Evolutionary conservation across 768 basidiomycete species (phyloP).

Genomic region (Suillus bovinus): DNA sequence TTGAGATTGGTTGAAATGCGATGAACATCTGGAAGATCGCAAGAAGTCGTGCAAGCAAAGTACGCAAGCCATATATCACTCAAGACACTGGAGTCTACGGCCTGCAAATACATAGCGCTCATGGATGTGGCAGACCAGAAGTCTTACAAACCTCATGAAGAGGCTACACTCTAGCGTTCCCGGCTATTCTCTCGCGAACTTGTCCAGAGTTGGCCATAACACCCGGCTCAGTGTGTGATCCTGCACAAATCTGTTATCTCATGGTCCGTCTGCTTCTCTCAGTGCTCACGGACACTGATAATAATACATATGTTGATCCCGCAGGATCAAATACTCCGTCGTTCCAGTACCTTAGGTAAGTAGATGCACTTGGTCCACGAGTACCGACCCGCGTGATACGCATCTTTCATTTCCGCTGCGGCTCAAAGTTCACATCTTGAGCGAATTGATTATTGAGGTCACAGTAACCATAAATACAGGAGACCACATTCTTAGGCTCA

Average conservation of each 20-base stretch:
- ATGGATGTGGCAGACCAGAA: no score
- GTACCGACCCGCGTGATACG: background rate
- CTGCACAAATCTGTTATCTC: background rate
- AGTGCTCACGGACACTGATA: background rate
- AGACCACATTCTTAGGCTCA: background rate
- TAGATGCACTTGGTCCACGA: background rate
- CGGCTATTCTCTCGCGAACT: background rate
- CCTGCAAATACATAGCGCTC: no score
- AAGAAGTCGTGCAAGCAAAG: no score
- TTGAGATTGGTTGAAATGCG: no score
- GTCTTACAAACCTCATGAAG: background rate
- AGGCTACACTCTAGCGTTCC: background rate
- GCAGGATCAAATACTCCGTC: background rate
- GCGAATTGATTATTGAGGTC: background rate
- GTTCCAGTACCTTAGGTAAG: background rate
- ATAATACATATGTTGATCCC: background rate
- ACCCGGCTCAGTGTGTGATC: background rate
- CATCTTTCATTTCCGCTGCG: background rate
- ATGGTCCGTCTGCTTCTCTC: background rate
- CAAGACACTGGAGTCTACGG: no score
- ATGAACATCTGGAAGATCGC: no score
- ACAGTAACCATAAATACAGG: background rate
- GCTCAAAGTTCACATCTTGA: background rate
- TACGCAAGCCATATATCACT: no score
- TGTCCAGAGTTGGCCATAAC: background rate